Evolutionary conservation across 805 yeast genomes (phyloP).

Genomic region (Diddensiella transvaalensis): DNA sequence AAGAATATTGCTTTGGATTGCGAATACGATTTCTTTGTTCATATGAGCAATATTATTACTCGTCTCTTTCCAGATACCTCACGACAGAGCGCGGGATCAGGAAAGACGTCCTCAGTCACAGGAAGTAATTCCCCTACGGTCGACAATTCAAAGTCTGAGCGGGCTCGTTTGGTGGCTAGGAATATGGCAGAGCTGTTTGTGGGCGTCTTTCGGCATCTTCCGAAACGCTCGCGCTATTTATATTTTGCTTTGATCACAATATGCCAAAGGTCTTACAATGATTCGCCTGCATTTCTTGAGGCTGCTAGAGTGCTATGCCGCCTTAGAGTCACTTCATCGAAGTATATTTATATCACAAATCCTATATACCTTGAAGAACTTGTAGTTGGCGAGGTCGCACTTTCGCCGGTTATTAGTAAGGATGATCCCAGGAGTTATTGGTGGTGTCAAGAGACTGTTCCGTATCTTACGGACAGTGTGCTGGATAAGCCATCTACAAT

Average conservation of each 20-base stretch:
- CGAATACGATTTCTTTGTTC: conserved; percentile 11
- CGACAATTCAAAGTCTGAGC: background rate
- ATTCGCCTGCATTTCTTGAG: conserved; percentile 35
- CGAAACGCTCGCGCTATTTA: conserved; percentile 36
- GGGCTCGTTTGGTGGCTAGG: conserved; percentile 23
- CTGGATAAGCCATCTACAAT: conserved; percentile 39
- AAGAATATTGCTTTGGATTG: conserved; percentile 26
- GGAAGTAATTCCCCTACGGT: background rate
- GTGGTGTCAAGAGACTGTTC: conserved; percentile 58
- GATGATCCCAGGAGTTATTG: conserved; percentile 35
- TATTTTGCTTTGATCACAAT: conserved; percentile 33
- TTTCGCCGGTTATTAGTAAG: background rate
- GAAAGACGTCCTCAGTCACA: background rate
- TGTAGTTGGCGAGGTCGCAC: conserved; percentile 34
- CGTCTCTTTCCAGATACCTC: conserved; percentile 4
- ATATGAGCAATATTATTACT: conserved; percentile 14
- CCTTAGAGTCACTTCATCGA: conserved; percentile 47
- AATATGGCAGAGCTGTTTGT: conserved; percentile 32
- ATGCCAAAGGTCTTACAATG: conserved; percentile 18
- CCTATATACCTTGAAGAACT: conserved; percentile 65
- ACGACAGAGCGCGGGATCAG: background rate
- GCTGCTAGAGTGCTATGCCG: conserved; percentile 52
- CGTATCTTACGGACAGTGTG: conserved; percentile 44
- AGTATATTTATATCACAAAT: conserved; percentile 45
- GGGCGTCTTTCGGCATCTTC: conserved; percentile 37